Conservation (phyloP, 257 asterid species). For the Perilla frutescens region DNA sequence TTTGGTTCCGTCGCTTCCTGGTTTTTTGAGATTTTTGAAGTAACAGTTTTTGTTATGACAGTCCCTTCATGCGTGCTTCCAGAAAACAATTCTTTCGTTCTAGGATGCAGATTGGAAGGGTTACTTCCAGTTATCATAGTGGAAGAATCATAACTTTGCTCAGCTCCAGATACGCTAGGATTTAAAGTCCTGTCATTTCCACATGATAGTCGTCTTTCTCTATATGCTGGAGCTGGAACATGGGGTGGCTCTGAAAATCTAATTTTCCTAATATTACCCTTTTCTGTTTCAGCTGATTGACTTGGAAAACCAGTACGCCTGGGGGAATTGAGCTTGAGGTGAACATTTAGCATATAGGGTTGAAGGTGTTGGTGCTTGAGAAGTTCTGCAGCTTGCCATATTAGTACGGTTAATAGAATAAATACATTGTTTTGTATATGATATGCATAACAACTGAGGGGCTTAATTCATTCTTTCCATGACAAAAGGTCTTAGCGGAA, state of each 20-base stretch:
- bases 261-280: conserved; percentile 47
- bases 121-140: conserved; percentile 42
- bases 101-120: conserved; percentile 44
- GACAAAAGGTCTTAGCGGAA: too few relatives aligned
- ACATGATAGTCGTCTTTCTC: conserved; percentile 55
- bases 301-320: conserved; percentile 63
- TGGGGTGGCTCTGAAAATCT: conserved; percentile 66
- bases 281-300: conserved; percentile 54
- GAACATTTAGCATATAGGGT: conserved; percentile 72
- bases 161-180: conserved; percentile 84
- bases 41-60: conserved; percentile 56
- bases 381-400: conserved; percentile 84
- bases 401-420: conserved; percentile 18
- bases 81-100: conserved; percentile 42
- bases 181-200: conserved; percentile 82
- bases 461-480: conserved; percentile 2
- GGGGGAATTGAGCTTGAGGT: conserved; percentile 80
- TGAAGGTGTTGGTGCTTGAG: conserved; percentile 86
- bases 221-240: conserved; percentile 42
- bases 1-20: conserved; percentile 47
- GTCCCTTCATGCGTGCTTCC: conserved; percentile 62
- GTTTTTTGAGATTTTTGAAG: conserved; percentile 55
- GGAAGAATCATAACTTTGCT: conserved; percentile 59
- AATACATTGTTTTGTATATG: neutral
- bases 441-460: neutral